These are phyloP conservation scores for Gaertneriomyces sp. DNA, from an alignment of 192 early-diverging fungal genomes.

Conservation along the genomic window DNA sequence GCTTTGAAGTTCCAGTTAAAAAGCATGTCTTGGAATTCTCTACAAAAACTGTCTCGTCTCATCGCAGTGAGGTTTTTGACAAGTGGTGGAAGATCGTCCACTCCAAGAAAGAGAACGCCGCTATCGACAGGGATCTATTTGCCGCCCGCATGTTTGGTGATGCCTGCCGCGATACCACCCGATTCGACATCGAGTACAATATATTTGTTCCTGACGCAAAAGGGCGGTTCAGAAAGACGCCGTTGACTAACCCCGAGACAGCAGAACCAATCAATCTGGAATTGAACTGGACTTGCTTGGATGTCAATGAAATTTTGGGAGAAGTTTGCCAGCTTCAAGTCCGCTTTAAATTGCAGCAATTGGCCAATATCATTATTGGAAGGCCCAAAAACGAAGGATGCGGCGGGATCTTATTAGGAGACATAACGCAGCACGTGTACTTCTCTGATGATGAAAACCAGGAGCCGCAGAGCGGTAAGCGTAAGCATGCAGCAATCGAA, in stretches of 20 bases:
- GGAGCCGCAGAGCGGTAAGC: no score
- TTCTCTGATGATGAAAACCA: no score
- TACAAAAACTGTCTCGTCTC: conserved; percentile 3
- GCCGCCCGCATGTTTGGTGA: conserved; percentile 15
- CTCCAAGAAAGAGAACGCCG: not conserved
- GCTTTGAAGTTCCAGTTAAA: conserved; percentile 15
- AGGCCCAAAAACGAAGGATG: not conserved
- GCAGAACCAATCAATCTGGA: not conserved
- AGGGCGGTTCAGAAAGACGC: not conserved
- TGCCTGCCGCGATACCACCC: not conserved
- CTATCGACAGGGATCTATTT: not conserved
- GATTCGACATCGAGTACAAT: conserved; percentile 10
- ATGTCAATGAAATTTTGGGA: conserved; percentile 1
- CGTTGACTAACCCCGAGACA: conserved; percentile 7
- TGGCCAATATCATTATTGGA: conserved; percentile 9
- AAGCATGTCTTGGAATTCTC: conserved; percentile 17
- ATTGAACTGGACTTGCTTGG: conserved; percentile 4
- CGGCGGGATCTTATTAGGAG: no score
- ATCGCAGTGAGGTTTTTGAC: conserved; percentile 1
- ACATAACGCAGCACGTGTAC: no score
- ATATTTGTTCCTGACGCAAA: conserved; percentile 7
- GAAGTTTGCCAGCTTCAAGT: conserved; percentile 4
- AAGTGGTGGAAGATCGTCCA: not conserved
- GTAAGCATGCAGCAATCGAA: no score
- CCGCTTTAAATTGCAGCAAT: conserved; percentile 4